These are phyloP conservation scores for Pholiota molesta DNA, from an alignment of 768 basidiomycete genomes.

Conservation along the genomic window DNA sequence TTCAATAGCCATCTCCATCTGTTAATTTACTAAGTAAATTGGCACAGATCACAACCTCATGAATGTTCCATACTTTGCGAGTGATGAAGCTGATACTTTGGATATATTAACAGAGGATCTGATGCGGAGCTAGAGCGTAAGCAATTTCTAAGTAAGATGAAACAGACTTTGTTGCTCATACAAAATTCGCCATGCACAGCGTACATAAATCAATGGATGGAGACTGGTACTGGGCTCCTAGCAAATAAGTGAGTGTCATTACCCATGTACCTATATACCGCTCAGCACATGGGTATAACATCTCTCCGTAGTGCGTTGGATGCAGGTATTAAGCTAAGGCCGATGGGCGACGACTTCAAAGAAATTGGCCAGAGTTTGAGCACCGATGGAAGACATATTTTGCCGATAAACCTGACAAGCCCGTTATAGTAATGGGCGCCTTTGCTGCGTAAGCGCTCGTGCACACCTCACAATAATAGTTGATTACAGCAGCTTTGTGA, in stretches of 20 bases:
- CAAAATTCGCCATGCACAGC: background rate
- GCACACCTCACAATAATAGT: background rate
- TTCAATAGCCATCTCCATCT: no score
- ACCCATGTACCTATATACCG: no score
- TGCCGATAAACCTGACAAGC: conserved; percentile 55
- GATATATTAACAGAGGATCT: conserved; percentile 46
- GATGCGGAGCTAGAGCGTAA: conserved; percentile 26
- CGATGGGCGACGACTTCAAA: conserved; percentile 50
- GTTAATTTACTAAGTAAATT: no score
- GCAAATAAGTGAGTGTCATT: background rate
- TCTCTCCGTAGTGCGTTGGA: conserved; percentile 48
- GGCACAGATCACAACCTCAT: conserved; percentile 42
- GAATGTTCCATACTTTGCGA: conserved; percentile 41
- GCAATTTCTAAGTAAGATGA: background rate
- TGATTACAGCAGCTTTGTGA: background rate
- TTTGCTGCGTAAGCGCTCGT: conserved; percentile 39
- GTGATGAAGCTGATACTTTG: conserved; percentile 47
- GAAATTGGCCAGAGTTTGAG: conserved; percentile 51
- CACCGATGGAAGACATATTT: conserved; percentile 55
- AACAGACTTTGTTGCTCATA: background rate
- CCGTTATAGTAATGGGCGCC: conserved; percentile 46
- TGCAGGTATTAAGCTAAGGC: conserved; percentile 60
- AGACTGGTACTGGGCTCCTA: background rate
- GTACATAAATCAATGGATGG: conserved; percentile 4
- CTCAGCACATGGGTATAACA: background rate